Conservation (phyloP, 768 basidiomycete genomes). For the Amanita exitialis region DNA sequence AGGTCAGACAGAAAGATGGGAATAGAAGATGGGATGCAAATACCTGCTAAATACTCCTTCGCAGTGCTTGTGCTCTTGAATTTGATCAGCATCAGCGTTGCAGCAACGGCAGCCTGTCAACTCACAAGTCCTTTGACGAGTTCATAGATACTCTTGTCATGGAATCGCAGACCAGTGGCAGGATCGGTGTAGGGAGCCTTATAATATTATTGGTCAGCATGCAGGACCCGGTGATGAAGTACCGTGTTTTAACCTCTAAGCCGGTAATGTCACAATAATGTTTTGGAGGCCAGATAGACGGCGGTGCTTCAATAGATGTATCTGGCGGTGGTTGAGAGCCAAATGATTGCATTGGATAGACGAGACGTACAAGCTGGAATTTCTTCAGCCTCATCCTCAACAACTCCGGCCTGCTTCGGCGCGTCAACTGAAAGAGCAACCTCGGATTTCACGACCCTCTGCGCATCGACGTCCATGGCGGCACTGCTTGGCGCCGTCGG, state of each 20-base stretch:
- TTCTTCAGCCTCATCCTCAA: slow-evolving; percentile 37
- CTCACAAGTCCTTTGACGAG: slow-evolving; percentile 65
- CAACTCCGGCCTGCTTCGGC: background rate
- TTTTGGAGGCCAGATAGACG: slow-evolving; percentile 65
- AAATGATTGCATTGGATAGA: background rate
- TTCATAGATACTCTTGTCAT: slow-evolving; percentile 83
- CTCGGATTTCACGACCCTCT: slow-evolving; percentile 3
- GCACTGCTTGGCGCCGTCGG: background rate
- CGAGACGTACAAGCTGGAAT: slow-evolving; percentile 55
- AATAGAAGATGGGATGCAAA: slow-evolving; percentile 10
- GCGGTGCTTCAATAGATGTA: slow-evolving; percentile 76
- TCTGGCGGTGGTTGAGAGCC: slow-evolving; percentile 31
- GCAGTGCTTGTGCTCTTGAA: slow-evolving; percentile 57
- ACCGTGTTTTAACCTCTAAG: slow-evolving; percentile 45
- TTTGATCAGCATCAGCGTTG: background rate
- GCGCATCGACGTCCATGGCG: slow-evolving; percentile 49
- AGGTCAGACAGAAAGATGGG: slow-evolving; percentile 7
- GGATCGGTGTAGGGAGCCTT: slow-evolving; percentile 86
- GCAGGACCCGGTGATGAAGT: background rate
- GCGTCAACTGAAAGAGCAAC: background rate
- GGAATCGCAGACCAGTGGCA: slow-evolving; percentile 67
- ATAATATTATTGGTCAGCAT: background rate
- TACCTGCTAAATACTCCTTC: slow-evolving; percentile 67
- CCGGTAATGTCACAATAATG: slow-evolving; percentile 86
- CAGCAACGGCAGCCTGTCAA: background rate